Percentiles rank a stretch among this genome's conserved stretches.
Evolutionary conservation across 2,329 filamentous ascomycete species (phyloP).

Genomic region (Diaporthe destruens): DNA sequence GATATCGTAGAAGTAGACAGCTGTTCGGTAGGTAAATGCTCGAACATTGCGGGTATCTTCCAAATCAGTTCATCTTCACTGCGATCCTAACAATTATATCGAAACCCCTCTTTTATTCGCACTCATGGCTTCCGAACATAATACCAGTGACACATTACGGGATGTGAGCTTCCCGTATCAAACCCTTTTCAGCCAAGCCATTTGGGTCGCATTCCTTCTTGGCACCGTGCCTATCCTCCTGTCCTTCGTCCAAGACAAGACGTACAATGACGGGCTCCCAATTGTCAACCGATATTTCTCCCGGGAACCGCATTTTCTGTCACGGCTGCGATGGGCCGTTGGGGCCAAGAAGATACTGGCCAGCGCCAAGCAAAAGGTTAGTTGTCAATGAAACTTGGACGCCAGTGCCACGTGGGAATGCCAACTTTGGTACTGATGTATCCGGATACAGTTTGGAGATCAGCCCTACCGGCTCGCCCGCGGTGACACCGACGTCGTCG

Average conservation of each 20-base stretch:
- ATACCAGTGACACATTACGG: neutral
- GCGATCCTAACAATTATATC: neutral
- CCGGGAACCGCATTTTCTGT: neutral
- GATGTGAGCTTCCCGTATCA: neutral
- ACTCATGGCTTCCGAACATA: neutral
- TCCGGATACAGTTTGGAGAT: neutral
- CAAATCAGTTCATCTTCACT: no score
- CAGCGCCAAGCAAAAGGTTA: neutral
- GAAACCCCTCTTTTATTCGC: neutral
- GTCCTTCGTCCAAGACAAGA: neutral
- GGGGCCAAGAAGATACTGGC: slow-evolving; percentile 1
- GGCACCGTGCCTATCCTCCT: neutral
- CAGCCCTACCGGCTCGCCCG: neutral
- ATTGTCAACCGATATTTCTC: neutral
- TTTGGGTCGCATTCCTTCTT: neutral
- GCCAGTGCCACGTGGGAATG: neutral
- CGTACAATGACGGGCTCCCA: neutral
- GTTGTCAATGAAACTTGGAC: neutral
- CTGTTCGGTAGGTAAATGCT: no score
- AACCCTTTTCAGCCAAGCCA: neutral
- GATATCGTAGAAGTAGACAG: no score
- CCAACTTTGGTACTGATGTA: neutral
- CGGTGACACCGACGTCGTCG: neutral
- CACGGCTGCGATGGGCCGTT: neutral
- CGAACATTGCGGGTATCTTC: no score